Percentiles rank a stretch among this genome's conserved stretches.
Evolutionary conservation across 2,329 filamentous ascomycete genomes (phyloP).

Genomic region (Colletotrichum navitas): DNA sequence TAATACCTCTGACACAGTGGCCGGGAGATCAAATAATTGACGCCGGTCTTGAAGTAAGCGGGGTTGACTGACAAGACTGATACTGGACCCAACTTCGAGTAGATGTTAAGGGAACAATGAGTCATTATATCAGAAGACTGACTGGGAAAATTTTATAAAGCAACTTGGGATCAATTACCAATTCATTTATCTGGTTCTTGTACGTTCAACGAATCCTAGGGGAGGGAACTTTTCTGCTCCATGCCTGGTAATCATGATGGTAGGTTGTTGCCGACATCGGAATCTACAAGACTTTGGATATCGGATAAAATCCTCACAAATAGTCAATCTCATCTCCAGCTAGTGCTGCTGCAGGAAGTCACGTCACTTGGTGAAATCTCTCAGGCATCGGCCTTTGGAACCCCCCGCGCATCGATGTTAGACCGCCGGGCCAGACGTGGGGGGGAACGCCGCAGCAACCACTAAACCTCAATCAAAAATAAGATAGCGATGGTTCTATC

Average conservation of each 20-base stretch:
- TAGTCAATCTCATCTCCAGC: slow-evolving; percentile 8
- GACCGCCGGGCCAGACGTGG: slow-evolving; percentile 8
- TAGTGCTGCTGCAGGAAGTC: not conserved
- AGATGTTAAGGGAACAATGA: not conserved
- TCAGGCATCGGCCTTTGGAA: not conserved
- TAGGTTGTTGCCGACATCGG: slow-evolving; percentile 1
- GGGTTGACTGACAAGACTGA: not conserved
- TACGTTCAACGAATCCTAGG: not conserved
- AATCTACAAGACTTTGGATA: not conserved
- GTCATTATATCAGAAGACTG: not conserved
- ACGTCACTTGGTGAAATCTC: not conserved
- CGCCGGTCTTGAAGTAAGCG: not conserved
- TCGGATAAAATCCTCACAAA: not conserved
- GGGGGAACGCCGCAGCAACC: not conserved
- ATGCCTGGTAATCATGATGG: no score
- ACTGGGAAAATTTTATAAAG: not conserved
- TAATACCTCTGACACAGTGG: no score
- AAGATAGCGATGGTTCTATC: not conserved
- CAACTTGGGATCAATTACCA: not conserved
- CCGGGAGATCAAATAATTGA: not conserved
- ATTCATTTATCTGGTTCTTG: not conserved
- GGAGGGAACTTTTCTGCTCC: no score
- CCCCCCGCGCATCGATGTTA: not conserved
- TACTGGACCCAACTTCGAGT: not conserved
- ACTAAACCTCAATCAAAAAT: not conserved